A percentile compares a stretch with the other conserved stretches of the same genome.
Evolutionary conservation across 1,284 basidiomycete species (phyloP).

Genomic region (Ceratobasidium theobromae): DNA sequence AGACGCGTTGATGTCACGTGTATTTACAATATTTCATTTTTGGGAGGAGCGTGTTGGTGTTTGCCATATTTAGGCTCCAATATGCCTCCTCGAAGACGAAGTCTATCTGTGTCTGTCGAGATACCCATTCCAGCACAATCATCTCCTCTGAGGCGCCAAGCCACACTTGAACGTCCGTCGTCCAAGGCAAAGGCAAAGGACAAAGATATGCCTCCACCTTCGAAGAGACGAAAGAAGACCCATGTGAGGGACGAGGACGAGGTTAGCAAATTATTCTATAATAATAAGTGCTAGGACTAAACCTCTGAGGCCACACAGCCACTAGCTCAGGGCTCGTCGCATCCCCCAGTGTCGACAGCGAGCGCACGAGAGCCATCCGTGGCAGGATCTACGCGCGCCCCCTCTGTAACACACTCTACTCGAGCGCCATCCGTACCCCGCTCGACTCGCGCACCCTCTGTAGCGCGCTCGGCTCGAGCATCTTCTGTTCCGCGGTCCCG

Average conservation of each 20-base stretch:
- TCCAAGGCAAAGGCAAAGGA: background rate
- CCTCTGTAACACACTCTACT: conserved; percentile 16
- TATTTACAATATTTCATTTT: too few species aligned
- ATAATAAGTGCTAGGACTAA: background rate
- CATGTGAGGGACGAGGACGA: conserved; percentile 21
- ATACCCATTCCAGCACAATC: conserved; percentile 1
- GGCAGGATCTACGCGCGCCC: background rate
- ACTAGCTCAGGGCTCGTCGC: background rate
- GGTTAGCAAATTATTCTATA: conserved; percentile 10
- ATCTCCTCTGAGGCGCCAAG: background rate
- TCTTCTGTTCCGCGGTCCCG: conserved; percentile 17
- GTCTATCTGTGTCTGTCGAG: conserved; percentile 20
- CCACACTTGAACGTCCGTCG: background rate
- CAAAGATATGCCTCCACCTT: background rate
- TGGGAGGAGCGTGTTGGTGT: background rate
- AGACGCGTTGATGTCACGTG: too few species aligned
- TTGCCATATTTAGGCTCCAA: background rate
- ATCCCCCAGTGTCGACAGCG: conserved; percentile 7
- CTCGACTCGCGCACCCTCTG: conserved; percentile 8
- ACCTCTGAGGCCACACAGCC: background rate
- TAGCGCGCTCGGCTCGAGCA: conserved; percentile 19
- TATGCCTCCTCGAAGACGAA: conserved; percentile 12
- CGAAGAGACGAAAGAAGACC: conserved; percentile 10
- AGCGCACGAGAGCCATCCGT: conserved; percentile 8
- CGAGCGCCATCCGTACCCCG: conserved; percentile 10